phyloP scores from a whole-genome alignment of 2,329 filamentous ascomycete genomes.

The Exophiala alcalophila region DNA sequence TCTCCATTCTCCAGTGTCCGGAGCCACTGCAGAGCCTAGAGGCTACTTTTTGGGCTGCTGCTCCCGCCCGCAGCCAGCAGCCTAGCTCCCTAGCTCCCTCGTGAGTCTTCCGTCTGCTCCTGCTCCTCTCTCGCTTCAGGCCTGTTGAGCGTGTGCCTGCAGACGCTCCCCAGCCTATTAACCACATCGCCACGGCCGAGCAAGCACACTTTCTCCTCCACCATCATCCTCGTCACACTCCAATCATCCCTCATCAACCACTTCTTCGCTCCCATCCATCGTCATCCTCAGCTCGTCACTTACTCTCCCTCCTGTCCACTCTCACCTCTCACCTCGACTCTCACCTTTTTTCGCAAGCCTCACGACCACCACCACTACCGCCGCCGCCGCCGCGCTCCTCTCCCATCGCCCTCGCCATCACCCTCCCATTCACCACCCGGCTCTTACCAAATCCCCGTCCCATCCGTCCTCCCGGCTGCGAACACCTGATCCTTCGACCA shows the following conservation, averaged over 20 bases:
- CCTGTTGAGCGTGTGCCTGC: no score
- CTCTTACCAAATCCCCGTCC: constrained; percentile 1
- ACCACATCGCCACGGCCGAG: constrained; percentile 25
- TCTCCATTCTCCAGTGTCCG: no score
- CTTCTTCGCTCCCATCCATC: constrained; percentile 28
- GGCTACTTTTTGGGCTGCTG: constrained; percentile 12
- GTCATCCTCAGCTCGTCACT: constrained; percentile 32
- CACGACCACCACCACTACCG: constrained; percentile 16
- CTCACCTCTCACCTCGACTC: constrained; percentile 31
- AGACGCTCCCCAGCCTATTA: constrained; percentile 25
- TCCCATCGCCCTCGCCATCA: constrained; percentile 7
- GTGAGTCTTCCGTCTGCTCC: constrained; percentile 5
- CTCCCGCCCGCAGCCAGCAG: constrained; percentile 23
- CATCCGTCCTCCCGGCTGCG: constrained; percentile 21
- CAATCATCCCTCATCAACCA: constrained; percentile 31
- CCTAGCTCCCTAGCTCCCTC: constrained; percentile 20
- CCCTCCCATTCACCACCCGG: no score
- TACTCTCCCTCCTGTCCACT: constrained; percentile 32
- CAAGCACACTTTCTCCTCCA: constrained; percentile 22
- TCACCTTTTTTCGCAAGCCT: constrained; percentile 23
- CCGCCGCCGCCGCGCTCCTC: constrained; percentile 10
- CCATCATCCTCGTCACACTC: constrained; percentile 21
- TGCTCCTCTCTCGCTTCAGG: no score
- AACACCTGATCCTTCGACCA: constrained; percentile 25
- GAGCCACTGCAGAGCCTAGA: constrained; percentile 2